Evolutionary conservation across 2,329 filamentous ascomycete genomes (phyloP), one percentile per base, ranked within the genome.

Genomic region (Aspergillus thermomutatus): DNA sequence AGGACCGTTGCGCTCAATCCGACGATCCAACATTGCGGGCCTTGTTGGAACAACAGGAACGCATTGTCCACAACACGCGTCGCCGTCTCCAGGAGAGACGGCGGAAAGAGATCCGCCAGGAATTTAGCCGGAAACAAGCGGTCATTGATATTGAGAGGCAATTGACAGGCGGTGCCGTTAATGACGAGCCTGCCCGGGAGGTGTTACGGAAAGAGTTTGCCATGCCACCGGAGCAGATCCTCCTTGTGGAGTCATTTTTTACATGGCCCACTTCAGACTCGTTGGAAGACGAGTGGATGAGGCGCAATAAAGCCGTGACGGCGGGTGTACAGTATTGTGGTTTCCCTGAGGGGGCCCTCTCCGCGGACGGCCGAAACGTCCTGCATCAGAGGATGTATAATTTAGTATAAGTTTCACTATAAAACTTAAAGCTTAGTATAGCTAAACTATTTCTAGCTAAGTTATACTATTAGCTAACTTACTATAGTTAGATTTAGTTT

Each of bases 211-310:
- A 57, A 26, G 56, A 67, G 55, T 57, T 60, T 53, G 21, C 43
- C 52, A 61, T 67, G 41, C 59, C 37, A 54, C 56, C 52, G 21
- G 41, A 59, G 49, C 59, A 63, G 58, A 64, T 67, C 46, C 47
- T 56, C 57, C 58, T 69, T n/a, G 40, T 69, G 28, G 52, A 63
- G 58, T 64, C 43, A 4, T 59, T 67, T 40, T 59, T 69, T 37
- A 64, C 57, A 34, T 63, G 54, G 55, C 60, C 61, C 19, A 64
- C 51, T 26, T 60, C 62, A 23, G 50, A 63, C 49, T 66, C 28
- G 49, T 51, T 66, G 54, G 60, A 47, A n/a, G n/a, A n/a, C n/a
- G n/a, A n/a, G n/a, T n/a, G n/a, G n/a, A n/a, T n/a, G n/a, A n/a
- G n/a, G n/a, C n/a, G n/a, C n/a, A n/a, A n/a, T n/a, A n/a, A n/a